Percentiles rank a stretch among this genome's conserved stretches.
These are phyloP conservation scores for Mycena rosella DNA, from an alignment of 768 basidiomycete genomes.

Conservation along the genomic window DNA sequence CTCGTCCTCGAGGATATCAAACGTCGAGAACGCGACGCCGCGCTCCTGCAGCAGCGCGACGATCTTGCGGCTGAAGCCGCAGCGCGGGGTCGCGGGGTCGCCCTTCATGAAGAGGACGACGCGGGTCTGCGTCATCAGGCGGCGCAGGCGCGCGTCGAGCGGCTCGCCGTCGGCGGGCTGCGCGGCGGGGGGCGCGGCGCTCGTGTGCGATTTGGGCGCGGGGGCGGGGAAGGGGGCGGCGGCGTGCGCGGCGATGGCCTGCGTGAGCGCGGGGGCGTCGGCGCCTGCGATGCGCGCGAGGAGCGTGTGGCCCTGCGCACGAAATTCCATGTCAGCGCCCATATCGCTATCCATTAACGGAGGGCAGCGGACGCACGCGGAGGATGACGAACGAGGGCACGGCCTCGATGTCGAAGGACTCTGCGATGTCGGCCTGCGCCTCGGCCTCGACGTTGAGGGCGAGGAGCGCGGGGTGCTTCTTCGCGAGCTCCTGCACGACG, in stretches of 20 bases:
- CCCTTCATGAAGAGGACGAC: no score
- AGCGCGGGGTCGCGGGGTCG: constrained; percentile 78
- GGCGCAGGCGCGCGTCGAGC: constrained; percentile 72
- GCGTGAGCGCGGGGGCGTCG: constrained; percentile 75
- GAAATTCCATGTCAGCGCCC: neutral
- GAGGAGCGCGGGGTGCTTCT: constrained; percentile 74
- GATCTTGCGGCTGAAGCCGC: constrained; percentile 87
- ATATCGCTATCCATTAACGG: no score
- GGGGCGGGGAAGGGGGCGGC: constrained; percentile 50
- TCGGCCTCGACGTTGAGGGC: constrained; percentile 92
- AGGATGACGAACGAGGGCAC: constrained; percentile 91
- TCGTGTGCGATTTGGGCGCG: constrained; percentile 67
- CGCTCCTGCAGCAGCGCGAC: constrained; percentile 75
- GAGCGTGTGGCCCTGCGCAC: constrained; percentile 52
- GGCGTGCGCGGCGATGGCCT: constrained; percentile 71
- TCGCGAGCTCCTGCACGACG: constrained; percentile 78
- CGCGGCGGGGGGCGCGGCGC: constrained; percentile 67
- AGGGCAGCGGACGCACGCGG: constrained; percentile 63
- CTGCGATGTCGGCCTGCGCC: constrained; percentile 82
- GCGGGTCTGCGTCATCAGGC: constrained; percentile 83
- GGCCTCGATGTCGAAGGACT: constrained; percentile 93
- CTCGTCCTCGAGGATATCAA: constrained; percentile 89
- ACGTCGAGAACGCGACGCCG: constrained; percentile 75
- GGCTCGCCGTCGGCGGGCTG: constrained; percentile 65
- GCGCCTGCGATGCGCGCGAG: constrained; percentile 85